A percentile compares a stretch with the other conserved stretches of the same genome.
Conservation (phyloP, 495 filamentous ascomycete species). For the Aspergillus sclerotioniger region DNA sequence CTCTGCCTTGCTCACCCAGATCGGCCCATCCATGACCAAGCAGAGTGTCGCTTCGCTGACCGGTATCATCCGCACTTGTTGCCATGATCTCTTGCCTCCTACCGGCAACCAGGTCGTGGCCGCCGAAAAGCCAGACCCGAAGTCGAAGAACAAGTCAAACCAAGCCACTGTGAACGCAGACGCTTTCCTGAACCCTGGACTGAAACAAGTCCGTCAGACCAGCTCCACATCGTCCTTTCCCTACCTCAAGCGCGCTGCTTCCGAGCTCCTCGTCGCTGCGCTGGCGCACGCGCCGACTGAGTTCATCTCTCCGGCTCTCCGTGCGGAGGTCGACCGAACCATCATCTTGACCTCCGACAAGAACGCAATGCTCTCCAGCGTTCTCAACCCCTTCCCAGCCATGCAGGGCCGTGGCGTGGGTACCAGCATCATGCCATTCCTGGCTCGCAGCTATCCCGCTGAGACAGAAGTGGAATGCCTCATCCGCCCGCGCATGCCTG, state of each 20-base stretch:
- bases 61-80: constrained; percentile 58
- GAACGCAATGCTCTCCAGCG: constrained; percentile 71
- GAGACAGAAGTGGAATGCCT: constrained; percentile 68
- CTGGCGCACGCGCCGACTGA: constrained; percentile 60
- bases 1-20: constrained; percentile 52
- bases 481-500: constrained; percentile 64
- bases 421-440: constrained; percentile 73
- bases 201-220: constrained; percentile 28
- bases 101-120: constrained; percentile 32
- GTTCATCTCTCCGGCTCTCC: constrained; percentile 58
- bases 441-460: constrained; percentile 58
- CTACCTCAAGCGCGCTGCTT: constrained; percentile 47
- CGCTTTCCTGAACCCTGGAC: constrained; percentile 45
- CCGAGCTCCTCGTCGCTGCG: constrained; percentile 57
- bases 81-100: constrained; percentile 59
- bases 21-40: constrained; percentile 64
- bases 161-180: constrained; percentile 51
- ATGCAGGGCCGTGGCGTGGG: constrained; percentile 54
- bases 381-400: constrained; percentile 68
- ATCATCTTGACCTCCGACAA: constrained; percentile 66
- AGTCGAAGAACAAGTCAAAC: constrained; percentile 35
- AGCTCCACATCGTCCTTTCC: constrained; percentile 22
- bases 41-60: constrained; percentile 56
- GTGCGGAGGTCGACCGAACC: constrained; percentile 72
- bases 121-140: constrained; percentile 27